Evolutionary conservation across 768 basidiomycete species (phyloP), one percentile per base, ranked within the genome.

Genomic region (Lactarius tabidus): DNA sequence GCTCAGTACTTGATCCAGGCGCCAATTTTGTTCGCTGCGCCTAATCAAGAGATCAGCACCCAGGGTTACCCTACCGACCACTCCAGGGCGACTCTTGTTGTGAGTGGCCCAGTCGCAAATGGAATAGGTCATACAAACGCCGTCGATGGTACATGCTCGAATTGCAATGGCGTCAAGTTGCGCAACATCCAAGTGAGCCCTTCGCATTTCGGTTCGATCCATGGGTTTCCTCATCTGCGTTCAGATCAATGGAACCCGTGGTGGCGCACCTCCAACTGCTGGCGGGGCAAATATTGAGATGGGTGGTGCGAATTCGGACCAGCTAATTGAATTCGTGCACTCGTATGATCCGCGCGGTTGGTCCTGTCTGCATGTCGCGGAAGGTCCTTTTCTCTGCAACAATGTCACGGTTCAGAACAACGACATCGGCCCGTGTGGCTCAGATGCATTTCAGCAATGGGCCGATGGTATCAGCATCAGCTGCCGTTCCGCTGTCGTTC

Each of bases 261-360:
- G 75, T 20, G 82, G 81, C 29, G 84, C 79, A 8, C 69, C 80
- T 45, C 81, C 86, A 1, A 81, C 80, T 0, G 66, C 56, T 28
- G 90, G 90, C 8, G 89, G 88, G 0, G 91, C 82, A 28, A 92
- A 91, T 70, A 91, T 94, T 61, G 91, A 93, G 75, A 87, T 94
- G 81, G 93, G 93, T 6, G 93, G 91, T 12, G 70, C 79, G 23
- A 93, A 89, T 67, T 77, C 83, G 2, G 78, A 81, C 70, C 92
- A 95, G 73, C 69, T 92, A 43, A 79, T 95, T 60, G 90, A 93
- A 77, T 85, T 84, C 66, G 91, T 93, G 14, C 84, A 80, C 67
- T 87, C 89, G 8, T 90, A 77, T 71, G 85, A 94, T 74, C 90
- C 91, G 2, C 82, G 91, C 58, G 78, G 89, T 64, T 93, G 93